Conservation (phyloP, 495 filamentous ascomycete species). For the Aspergillus ellipticus region DNA sequence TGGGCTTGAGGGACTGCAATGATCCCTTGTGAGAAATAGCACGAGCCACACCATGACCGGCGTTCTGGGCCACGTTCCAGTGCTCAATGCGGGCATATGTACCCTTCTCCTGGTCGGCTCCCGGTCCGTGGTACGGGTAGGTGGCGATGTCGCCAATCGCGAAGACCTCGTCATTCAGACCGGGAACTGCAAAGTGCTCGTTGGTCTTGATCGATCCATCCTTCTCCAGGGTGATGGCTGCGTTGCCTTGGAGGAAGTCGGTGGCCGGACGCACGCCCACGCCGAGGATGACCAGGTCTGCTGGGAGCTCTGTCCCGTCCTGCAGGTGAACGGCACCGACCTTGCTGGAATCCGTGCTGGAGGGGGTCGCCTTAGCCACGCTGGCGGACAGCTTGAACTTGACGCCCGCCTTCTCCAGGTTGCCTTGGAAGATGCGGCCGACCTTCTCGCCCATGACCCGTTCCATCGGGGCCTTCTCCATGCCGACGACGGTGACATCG, state of each 20-base stretch:
- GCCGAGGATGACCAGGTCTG: constrained; percentile 87
- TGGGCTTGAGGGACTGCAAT: constrained; percentile 46
- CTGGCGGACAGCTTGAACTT: constrained; percentile 77
- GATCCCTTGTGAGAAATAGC: constrained; percentile 59
- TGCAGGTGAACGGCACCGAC: constrained; percentile 84
- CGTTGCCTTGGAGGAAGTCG: constrained; percentile 73
- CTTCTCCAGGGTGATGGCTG: constrained; percentile 60
- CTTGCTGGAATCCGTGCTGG: constrained; percentile 54
- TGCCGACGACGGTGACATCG: constrained; percentile 84
- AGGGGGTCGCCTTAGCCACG: constrained; percentile 77
- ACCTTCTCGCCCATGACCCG: constrained; percentile 80
- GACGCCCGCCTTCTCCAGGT: constrained; percentile 79
- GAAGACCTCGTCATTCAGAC: constrained; percentile 70
- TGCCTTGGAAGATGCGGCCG: constrained; percentile 71
- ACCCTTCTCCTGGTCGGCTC: constrained; percentile 49
- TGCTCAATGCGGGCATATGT: constrained; percentile 78
- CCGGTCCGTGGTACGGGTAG: constrained; percentile 89
- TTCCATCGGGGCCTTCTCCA: constrained; percentile 83
- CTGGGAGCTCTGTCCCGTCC: constrained; percentile 77
- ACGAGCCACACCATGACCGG: constrained; percentile 71
- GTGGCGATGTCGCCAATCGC: constrained; percentile 96
- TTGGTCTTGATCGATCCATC: constrained; percentile 81
- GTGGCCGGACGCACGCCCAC: constrained; percentile 87
- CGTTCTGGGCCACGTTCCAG: constrained; percentile 96
- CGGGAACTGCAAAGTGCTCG: constrained; percentile 68